These are phyloP conservation scores for Evernia prunastri DNA, from an alignment of 495 filamentous ascomycete species.

Conservation along the genomic window DNA sequence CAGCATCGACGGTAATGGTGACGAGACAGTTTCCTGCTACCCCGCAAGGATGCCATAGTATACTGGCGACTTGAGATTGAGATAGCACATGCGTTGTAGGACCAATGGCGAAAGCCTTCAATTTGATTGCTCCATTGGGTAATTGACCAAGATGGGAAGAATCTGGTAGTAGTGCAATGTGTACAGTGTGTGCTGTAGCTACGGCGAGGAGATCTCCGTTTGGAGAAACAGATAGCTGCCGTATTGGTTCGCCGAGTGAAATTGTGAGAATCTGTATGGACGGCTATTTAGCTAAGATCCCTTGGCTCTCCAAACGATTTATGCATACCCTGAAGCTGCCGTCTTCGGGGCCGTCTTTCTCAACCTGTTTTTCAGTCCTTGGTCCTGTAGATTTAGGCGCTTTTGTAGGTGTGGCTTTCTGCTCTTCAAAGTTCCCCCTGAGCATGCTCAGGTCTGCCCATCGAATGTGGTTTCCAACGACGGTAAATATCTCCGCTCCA, in stretches of 20 bases:
- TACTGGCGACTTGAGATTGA: slow-evolving; percentile 65
- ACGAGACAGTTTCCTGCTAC: slow-evolving; percentile 64
- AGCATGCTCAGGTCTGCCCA: slow-evolving; percentile 74
- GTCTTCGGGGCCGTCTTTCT: slow-evolving; percentile 23
- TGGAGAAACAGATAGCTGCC: slow-evolving; percentile 75
- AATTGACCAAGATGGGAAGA: slow-evolving; percentile 58
- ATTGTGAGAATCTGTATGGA: slow-evolving; percentile 49
- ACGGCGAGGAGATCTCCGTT: slow-evolving; percentile 73
- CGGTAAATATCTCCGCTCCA: slow-evolving; percentile 75
- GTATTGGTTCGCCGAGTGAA: slow-evolving; percentile 66
- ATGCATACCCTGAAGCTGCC: slow-evolving; percentile 24
- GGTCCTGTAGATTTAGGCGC: slow-evolving; percentile 13
- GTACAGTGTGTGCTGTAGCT: slow-evolving; percentile 73
- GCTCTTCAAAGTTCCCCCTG: slow-evolving; percentile 62
- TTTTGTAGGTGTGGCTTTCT: slow-evolving; percentile 31
- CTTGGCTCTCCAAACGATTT: background rate
- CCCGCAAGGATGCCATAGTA: slow-evolving; percentile 83
- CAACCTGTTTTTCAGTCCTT: background rate
- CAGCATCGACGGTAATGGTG: slow-evolving; percentile 76
- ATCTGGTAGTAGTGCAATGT: slow-evolving; percentile 72
- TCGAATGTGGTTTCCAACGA: slow-evolving; percentile 75
- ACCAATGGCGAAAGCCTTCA: slow-evolving; percentile 78
- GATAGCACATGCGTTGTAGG: slow-evolving; percentile 84
- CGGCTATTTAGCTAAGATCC: slow-evolving; percentile 2
- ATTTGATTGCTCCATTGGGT: slow-evolving; percentile 56